Conservation (phyloP, 1,284 basidiomycete species). For the Rhizoctonia solani region DNA sequence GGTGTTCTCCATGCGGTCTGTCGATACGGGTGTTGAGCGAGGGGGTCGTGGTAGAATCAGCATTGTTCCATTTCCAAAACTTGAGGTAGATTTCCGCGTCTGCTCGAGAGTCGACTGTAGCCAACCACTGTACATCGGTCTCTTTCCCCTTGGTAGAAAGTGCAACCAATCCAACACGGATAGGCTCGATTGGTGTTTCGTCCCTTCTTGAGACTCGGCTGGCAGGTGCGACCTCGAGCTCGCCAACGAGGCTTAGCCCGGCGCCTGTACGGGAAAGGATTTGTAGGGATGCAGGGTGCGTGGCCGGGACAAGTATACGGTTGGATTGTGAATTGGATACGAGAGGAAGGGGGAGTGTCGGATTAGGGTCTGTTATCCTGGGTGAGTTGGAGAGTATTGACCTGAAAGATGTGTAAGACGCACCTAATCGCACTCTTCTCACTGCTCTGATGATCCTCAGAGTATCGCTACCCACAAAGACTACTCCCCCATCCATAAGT, state of each 20-base stretch:
- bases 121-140: constrained; percentile 82
- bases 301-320: constrained; percentile 87
- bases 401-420: constrained; percentile 41
- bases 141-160: constrained; percentile 53
- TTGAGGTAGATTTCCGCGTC: constrained; percentile 82
- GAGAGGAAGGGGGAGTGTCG: constrained; percentile 55
- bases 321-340: constrained; percentile 71
- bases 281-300: constrained; percentile 93
- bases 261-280: constrained; percentile 80
- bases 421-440: constrained; percentile 78
- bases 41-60: constrained; percentile 44
- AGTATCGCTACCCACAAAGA: constrained; percentile 74
- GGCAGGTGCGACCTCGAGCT: constrained; percentile 92
- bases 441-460: constrained; percentile 77
- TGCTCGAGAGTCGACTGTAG: constrained; percentile 81
- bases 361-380: constrained; percentile 11
- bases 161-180: constrained; percentile 72
- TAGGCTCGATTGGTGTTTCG: constrained; percentile 76
- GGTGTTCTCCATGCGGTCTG: constrained; percentile 75
- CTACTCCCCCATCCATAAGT: constrained; percentile 81
- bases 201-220: constrained; percentile 88
- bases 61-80: constrained; percentile 82
- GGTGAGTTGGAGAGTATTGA: not conserved
- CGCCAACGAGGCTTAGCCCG: constrained; percentile 63
- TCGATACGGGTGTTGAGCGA: constrained; percentile 84